Base-by-base conservation (phyloP, 768 basidiomycete genomes). In the Leccinum rimulosum region DNA sequence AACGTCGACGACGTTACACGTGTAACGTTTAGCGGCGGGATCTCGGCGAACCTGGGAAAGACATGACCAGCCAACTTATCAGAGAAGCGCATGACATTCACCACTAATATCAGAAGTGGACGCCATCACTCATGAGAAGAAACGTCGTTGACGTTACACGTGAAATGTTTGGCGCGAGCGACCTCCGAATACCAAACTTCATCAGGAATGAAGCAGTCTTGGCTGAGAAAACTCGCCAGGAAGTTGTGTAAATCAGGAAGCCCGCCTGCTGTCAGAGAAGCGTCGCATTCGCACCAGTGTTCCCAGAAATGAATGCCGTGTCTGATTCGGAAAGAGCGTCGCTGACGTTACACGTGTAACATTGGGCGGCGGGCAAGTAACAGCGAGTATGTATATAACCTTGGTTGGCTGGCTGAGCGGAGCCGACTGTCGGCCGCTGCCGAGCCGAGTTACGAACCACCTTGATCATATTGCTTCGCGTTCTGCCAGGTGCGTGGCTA, bases 281-380 rank as follows among this genome's bases (percentile, higher is more conserved):
- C 19, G 19, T 33, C 8, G 30, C 19, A 56, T 62, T 58, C 43
- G 56, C 40, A 19, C 58, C 22, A 50, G 56, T 52, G 30, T 54
- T 48, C 25, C 47, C 54, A 30, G 5, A 55, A 38, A 48, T 54
- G 31, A 35, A 27, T 19, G 31, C 36, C 25, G 25, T 47, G 49
- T 11, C 67, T 40, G 48, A 30, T 51, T 33, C 33, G 15, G 17
- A 45, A 53, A 33, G 45, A 45, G 38, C 50, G 31, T 61, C 48
- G 61, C 19, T 62, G 55, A 71, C 66, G 68, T 72, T 65, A 68
- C 69, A 70, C 68, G 70, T 70, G 70, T 61, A 67, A 64, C 62
- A 57, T 66, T 54, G 68, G 58, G 70, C 66, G 64, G 47, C 50
- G 30, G 31, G 52, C 22, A 52, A 45, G 43, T 45, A 19, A 56